A percentile compares a stretch with the other conserved stretches of the same genome.
These are phyloP conservation scores for Moniliella sp. DNA, from an alignment of 1,284 basidiomycete species.

Conservation along the genomic window DNA sequence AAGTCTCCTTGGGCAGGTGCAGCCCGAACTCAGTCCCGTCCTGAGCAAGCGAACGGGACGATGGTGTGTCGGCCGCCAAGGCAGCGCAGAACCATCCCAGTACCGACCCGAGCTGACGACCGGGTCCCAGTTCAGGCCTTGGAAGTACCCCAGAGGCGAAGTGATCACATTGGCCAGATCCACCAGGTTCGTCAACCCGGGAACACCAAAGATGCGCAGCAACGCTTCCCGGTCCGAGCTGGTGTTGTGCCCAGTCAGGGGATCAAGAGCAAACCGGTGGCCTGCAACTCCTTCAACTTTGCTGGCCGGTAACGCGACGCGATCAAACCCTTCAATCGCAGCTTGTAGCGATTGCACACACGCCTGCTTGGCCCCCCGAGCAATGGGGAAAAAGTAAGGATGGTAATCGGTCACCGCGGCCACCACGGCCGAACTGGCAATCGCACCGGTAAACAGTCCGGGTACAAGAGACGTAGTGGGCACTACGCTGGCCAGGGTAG, in stretches of 20 bases:
- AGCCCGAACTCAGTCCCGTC: neutral
- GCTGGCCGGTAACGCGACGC: slow-evolving; percentile 4
- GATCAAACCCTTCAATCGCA: slow-evolving; percentile 23
- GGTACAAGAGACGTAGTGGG: slow-evolving; percentile 47
- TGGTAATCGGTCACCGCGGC: slow-evolving; percentile 29
- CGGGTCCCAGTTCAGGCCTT: slow-evolving; percentile 22
- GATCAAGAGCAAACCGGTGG: no score
- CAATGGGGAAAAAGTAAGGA: slow-evolving; percentile 63
- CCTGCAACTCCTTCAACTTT: neutral
- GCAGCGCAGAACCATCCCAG: slow-evolving; percentile 3
- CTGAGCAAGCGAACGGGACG: neutral
- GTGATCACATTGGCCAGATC: slow-evolving; percentile 19
- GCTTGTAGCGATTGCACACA: slow-evolving; percentile 53
- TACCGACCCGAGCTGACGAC: slow-evolving; percentile 4
- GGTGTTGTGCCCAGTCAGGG: no score
- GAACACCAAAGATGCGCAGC: neutral
- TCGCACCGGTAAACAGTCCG: slow-evolving; percentile 1
- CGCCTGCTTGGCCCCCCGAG: slow-evolving; percentile 47
- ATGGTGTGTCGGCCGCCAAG: neutral
- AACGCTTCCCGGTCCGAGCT: neutral
- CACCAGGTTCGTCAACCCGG: slow-evolving; percentile 11
- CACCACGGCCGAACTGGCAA: slow-evolving; percentile 45
- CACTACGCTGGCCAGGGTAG: slow-evolving; percentile 77
- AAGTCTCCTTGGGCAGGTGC: neutral
- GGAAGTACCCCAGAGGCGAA: slow-evolving; percentile 17